Base-by-base conservation (phyloP, 1,284 basidiomycete species). In the Rhodofomes roseus region DNA sequence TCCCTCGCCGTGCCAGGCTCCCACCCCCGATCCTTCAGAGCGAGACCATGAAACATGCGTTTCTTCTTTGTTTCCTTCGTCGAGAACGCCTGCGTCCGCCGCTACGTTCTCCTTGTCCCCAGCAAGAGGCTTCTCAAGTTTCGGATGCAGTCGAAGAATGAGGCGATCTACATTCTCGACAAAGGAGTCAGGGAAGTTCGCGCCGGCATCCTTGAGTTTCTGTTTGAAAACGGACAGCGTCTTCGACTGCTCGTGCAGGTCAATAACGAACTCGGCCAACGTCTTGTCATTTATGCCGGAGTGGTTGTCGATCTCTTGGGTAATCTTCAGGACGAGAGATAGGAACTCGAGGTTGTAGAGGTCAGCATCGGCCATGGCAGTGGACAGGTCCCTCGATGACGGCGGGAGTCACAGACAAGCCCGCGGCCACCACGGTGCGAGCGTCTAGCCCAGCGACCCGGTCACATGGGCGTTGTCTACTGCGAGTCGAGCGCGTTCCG, bases 111-210 rank as follows among this genome's bases (percentile, higher is more conserved):
- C 62, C 73, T 79, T 71, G 29, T 73, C 80, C 56, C 79, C 80
- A 31, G 76, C 80, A 59, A 62, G 31, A 1, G 74, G 66, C 69
- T 81, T 86, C 80, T 95, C 97, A 80, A 98, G 91, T 69, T 96
- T 98, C 0, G 96, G 97, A 70, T 99, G 97, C 81, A 98, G 85
- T 62, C 85, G 92, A 55, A 96, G 84, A 67, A 99, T 94, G 61
- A 98, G 84, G 31, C 97, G 90, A 77, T 99, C 96, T 53, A 99
- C 85, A 69, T 91, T 96, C 71, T 94, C 88, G 62, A 97, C 78
- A 71, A 98, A 93, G 44, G 90, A 91, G 62, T 93, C 90, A 31
- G 50, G 50, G 25, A 48, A 48, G 63, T 89, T 87, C 37, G 95
- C 93, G 41, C 91, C 95, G 58, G 87, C 82, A 64, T 90, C 89